A percentile compares a stretch with the other conserved stretches of the same genome.
Conservation (phyloP, 129 eudicot genomes). For the Centella asiatica region DNA sequence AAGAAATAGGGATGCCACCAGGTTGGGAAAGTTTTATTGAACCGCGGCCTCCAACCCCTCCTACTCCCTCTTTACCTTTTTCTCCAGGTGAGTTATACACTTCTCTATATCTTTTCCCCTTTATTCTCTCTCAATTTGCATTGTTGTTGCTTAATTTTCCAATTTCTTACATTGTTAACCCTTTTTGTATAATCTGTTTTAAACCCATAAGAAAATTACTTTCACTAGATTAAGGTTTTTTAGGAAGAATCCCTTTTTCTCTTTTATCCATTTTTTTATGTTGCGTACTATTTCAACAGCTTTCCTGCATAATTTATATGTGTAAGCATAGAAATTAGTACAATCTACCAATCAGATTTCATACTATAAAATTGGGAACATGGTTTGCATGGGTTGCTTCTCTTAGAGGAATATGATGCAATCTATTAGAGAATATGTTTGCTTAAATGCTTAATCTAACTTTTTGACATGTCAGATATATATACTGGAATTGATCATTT, state of each 20-base stretch:
- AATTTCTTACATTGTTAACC: neutral
- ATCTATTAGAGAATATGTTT: neutral
- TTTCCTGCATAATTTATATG: neutral
- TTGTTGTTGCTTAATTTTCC: neutral
- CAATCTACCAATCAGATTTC: neutral
- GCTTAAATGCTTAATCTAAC: neutral
- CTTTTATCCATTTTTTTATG: neutral
- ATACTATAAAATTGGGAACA: neutral
- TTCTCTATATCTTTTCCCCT: neutral
- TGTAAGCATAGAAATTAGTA: neutral
- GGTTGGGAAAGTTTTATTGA: constrained; percentile 32
- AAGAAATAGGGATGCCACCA: constrained; percentile 34
- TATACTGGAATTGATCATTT: constrained; percentile 24
- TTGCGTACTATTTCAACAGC: neutral
- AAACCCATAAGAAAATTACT: neutral
- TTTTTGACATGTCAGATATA: constrained; percentile 16
- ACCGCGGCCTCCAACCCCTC: constrained; percentile 15
- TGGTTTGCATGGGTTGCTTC: neutral
- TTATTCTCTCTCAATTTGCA: neutral
- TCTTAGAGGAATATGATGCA: neutral
- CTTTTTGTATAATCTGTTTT: neutral
- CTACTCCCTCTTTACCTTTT: constrained; percentile 8
- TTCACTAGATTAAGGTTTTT: neutral
- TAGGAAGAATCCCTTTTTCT: too few species aligned
- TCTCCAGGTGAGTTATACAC: constrained; percentile 16